phyloP scores from a whole-genome alignment of 208 protist genomes.

The Vickermania ingenoplastis region DNA sequence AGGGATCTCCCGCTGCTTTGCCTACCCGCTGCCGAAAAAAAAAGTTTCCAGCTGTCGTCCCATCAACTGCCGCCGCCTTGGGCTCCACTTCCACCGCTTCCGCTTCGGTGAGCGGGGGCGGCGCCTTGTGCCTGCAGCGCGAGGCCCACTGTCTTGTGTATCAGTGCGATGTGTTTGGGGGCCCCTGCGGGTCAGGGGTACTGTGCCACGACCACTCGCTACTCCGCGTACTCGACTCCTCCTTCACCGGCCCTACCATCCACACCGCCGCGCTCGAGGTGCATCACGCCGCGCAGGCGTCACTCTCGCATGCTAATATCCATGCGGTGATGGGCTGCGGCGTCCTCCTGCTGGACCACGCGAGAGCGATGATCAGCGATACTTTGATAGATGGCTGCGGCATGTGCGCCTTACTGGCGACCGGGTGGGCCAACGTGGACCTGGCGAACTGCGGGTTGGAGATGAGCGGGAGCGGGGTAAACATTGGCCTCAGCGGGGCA shows the following conservation, averaged over 20 bases:
- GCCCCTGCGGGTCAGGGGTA: conserved; percentile 13
- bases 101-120: background rate
- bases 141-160: conserved; percentile 7
- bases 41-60: no score
- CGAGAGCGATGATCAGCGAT: conserved; percentile 7
- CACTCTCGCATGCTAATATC: conserved; percentile 15
- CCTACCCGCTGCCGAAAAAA: background rate
- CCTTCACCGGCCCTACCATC: conserved; percentile 19
- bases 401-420: conserved; percentile 14
- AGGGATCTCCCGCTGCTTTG: background rate
- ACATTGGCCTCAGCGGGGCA: conserved; percentile 16
- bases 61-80: no score
- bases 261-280: conserved; percentile 23
- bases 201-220: conserved; percentile 6
- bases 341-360: conserved; percentile 10
- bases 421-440: conserved; percentile 3
- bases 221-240: conserved; percentile 17
- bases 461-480: conserved; percentile 22
- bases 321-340: conserved; percentile 20
- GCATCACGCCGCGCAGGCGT: conserved; percentile 2
- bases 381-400: conserved; percentile 22
- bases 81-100: no score
- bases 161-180: conserved; percentile 32
- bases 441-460: conserved; percentile 2
- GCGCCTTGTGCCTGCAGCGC: conserved; percentile 11